Evolutionary conservation across 2,329 filamentous ascomycete genomes (phyloP).

Genomic region (Microthyrium microscopicum): DNA sequence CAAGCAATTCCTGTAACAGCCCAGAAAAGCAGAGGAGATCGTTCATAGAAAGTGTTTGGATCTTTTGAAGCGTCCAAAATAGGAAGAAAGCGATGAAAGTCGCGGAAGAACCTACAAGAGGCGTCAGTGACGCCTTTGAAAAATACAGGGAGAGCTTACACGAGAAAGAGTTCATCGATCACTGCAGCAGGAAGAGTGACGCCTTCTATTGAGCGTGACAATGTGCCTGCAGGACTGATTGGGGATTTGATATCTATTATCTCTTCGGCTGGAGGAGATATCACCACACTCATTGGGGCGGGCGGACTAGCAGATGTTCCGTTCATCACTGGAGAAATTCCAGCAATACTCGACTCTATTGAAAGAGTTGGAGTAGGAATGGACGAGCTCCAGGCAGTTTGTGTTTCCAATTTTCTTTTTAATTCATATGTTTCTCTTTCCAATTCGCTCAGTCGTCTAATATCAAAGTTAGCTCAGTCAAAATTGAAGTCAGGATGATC

Average conservation of each 20-base stretch:
- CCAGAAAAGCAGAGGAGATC: slow-evolving; percentile 8
- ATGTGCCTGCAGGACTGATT: slow-evolving; percentile 13
- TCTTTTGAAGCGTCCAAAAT: slow-evolving; percentile 18
- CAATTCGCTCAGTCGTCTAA: slow-evolving; percentile 21
- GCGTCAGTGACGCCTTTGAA: background rate
- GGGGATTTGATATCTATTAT: slow-evolving; percentile 9
- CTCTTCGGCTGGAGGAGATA: slow-evolving; percentile 10
- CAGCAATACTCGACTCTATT: slow-evolving; percentile 12
- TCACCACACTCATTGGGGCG: slow-evolving; percentile 11
- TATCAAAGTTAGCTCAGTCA: background rate
- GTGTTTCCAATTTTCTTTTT: slow-evolving; percentile 15
- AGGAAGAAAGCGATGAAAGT: slow-evolving; percentile 23
- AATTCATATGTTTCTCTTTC: slow-evolving; percentile 22
- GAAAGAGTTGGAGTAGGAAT: slow-evolving; percentile 18
- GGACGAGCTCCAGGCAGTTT: slow-evolving; percentile 14
- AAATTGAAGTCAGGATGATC: background rate
- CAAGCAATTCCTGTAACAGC: slow-evolving; percentile 20
- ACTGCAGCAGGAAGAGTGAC: slow-evolving; percentile 17
- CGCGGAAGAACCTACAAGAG: slow-evolving; percentile 19
- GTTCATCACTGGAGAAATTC: slow-evolving; percentile 6
- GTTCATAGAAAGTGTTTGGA: slow-evolving; percentile 5
- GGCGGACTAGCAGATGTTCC: slow-evolving; percentile 8
- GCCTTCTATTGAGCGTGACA: slow-evolving; percentile 17
- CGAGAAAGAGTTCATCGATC: slow-evolving; percentile 22
- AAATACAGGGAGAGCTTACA: slow-evolving; percentile 13